Conservation (phyloP, 2,329 filamentous ascomycete genomes). For the Cadophora sp. region DNA sequence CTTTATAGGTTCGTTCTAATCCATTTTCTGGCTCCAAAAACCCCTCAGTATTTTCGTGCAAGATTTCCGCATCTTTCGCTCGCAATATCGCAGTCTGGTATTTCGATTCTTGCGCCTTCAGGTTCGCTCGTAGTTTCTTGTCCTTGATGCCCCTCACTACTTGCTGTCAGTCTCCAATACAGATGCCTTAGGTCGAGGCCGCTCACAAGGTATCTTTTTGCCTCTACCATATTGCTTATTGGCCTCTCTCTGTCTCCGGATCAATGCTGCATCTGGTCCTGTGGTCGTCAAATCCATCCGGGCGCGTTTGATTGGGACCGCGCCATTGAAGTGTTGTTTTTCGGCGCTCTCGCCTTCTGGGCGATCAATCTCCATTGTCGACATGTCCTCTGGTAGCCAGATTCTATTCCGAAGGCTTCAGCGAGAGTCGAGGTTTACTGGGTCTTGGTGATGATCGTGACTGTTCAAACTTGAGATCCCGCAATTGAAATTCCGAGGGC, state of each 20-base stretch:
- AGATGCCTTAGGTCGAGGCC: neutral
- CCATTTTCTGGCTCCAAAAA: slow-evolving; percentile 89
- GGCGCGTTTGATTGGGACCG: slow-evolving; percentile 55
- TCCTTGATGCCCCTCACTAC: slow-evolving; percentile 70
- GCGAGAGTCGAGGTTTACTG: too few species aligned
- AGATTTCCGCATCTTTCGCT: slow-evolving; percentile 93
- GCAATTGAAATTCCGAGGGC: neutral
- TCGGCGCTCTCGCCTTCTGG: slow-evolving; percentile 20
- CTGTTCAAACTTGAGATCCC: neutral
- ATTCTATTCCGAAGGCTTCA: neutral
- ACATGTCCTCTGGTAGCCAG: neutral
- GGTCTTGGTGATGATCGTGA: neutral
- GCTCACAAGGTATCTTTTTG: slow-evolving; percentile 63
- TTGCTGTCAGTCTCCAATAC: neutral
- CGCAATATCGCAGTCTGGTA: slow-evolving; percentile 81
- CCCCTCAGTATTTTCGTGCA: slow-evolving; percentile 85
- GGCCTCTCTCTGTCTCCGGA: slow-evolving; percentile 63
- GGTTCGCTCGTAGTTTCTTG: slow-evolving; percentile 85
- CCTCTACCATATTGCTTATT: slow-evolving; percentile 86
- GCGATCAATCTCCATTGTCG: slow-evolving; percentile 33
- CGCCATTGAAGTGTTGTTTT: slow-evolving; percentile 54
- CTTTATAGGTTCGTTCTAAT: slow-evolving; percentile 90
- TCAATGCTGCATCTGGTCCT: slow-evolving; percentile 38
- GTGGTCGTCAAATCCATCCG: slow-evolving; percentile 55
- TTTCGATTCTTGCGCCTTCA: slow-evolving; percentile 80